Conservation (phyloP, 164 flowering plant genomes). For the Paratinospora sagittata region DNA sequence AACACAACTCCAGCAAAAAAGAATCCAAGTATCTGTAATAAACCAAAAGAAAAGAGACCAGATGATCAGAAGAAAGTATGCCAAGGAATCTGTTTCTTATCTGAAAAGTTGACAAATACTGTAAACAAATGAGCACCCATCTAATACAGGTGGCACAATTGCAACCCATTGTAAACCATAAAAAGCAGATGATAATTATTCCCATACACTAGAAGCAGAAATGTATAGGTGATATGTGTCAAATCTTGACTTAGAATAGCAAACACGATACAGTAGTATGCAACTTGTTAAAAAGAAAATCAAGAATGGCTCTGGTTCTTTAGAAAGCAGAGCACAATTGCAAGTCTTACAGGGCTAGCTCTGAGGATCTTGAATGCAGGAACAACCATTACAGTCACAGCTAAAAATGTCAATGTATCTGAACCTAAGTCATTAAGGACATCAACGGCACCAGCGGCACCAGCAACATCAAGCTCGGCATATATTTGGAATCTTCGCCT, state of each 20-base stretch:
- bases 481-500: constrained; percentile 27
- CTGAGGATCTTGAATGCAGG: constrained; percentile 75
- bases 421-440: constrained; percentile 93
- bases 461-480: constrained; percentile 59
- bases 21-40: constrained; percentile 93
- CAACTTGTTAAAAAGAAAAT: constrained; percentile 2
- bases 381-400: constrained; percentile 81
- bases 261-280: neutral
- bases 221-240: too few relatives aligned
- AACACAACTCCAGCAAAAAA: constrained; percentile 92
- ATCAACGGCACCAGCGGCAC: constrained; percentile 73
- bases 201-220: too few relatives aligned
- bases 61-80: neutral
- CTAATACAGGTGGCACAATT: too few relatives aligned
- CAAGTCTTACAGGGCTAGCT: constrained; percentile 87
- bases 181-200: too few relatives aligned
- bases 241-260: neutral
- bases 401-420: constrained; percentile 90
- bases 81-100: neutral
- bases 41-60: neutral
- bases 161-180: too few relatives aligned
- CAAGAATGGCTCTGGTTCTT: neutral
- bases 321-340: neutral
- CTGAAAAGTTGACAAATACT: too few relatives aligned
- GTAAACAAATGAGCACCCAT: too few relatives aligned